These are phyloP conservation scores for Saturnispora serradocipensis DNA, from an alignment of 805 yeast genomes.

Conservation along the genomic window DNA sequence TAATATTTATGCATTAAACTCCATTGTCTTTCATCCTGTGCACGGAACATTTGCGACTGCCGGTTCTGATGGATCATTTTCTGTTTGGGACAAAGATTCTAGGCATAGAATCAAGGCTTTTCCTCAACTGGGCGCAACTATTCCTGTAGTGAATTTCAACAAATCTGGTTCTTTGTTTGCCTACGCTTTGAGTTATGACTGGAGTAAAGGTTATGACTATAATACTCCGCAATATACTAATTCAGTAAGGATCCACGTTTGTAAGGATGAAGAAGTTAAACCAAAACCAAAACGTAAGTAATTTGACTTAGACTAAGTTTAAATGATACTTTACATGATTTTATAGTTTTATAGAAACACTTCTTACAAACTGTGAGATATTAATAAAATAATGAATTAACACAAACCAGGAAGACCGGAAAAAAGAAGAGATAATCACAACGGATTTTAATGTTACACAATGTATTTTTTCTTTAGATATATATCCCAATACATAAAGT, in stretches of 20 bases:
- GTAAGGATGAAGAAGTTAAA: constrained; percentile 79
- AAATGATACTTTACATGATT: not conserved
- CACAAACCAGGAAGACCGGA: not conserved
- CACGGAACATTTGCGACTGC: constrained; percentile 90
- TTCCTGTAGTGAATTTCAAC: constrained; percentile 74
- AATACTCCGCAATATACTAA: constrained; percentile 71
- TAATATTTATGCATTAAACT: constrained; percentile 68
- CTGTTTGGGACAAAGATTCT: constrained; percentile 94
- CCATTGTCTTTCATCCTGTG: constrained; percentile 78
- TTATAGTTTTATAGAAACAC: not conserved
- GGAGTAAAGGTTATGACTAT: constrained; percentile 84
- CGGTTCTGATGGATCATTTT: constrained; percentile 89
- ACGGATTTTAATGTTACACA: not conserved
- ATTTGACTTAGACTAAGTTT: not conserved
- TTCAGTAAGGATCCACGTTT: constrained; percentile 71
- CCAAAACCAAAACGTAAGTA: constrained; percentile 34
- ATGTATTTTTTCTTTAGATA: not conserved
- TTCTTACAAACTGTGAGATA: not conserved
- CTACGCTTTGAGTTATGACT: constrained; percentile 87
- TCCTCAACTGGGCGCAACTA: constrained; percentile 57
- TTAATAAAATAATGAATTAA: constrained; percentile 2
- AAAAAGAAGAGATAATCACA: not conserved
- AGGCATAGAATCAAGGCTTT: constrained; percentile 77
- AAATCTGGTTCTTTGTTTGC: constrained; percentile 79
- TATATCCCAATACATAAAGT: too few relatives aligned